A percentile compares a stretch with the other conserved stretches of the same genome.
Evolutionary conservation across 2,329 filamentous ascomycete species (phyloP).

Genomic region (Oidium heveae): DNA sequence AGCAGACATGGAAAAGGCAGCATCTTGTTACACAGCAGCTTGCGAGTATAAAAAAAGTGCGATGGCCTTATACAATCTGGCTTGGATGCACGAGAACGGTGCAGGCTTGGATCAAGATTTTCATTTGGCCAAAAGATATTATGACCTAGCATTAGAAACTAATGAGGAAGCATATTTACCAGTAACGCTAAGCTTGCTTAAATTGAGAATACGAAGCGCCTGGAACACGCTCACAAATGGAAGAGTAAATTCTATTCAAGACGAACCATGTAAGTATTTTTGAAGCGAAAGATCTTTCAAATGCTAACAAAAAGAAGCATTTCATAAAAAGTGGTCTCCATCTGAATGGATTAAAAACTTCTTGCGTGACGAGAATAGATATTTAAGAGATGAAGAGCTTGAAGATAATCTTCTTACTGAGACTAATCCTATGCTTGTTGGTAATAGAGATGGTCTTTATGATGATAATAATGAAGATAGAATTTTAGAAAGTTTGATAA

Average conservation of each 20-base stretch:
- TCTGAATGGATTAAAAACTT: slow-evolving; percentile 76
- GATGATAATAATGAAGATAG: slow-evolving; percentile 51
- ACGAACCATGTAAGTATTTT: slow-evolving; percentile 46
- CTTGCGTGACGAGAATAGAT: slow-evolving; percentile 35
- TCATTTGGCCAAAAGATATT: slow-evolving; percentile 87
- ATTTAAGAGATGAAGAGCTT: slow-evolving; percentile 32
- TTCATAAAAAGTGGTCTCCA: slow-evolving; percentile 49
- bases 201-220: slow-evolving; percentile 61
- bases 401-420: slow-evolving; percentile 18
- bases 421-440: slow-evolving; percentile 29
- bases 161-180: slow-evolving; percentile 87
- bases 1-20: slow-evolving; percentile 58
- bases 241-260: slow-evolving; percentile 74
- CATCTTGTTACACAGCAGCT: slow-evolving; percentile 75
- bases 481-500: slow-evolving; percentile 60
- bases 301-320: slow-evolving; percentile 20
- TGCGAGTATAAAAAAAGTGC: slow-evolving; percentile 80
- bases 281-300: background rate
- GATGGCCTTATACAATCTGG: slow-evolving; percentile 88
- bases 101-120: slow-evolving; percentile 84
- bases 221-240: slow-evolving; percentile 89
- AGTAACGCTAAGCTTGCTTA: slow-evolving; percentile 67
- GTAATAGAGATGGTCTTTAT: slow-evolving; percentile 26
- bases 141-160: slow-evolving; percentile 74
- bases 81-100: slow-evolving; percentile 99